Conservation (phyloP, 2,329 filamentous ascomycete genomes). For the Hysterium pulicare region DNA sequence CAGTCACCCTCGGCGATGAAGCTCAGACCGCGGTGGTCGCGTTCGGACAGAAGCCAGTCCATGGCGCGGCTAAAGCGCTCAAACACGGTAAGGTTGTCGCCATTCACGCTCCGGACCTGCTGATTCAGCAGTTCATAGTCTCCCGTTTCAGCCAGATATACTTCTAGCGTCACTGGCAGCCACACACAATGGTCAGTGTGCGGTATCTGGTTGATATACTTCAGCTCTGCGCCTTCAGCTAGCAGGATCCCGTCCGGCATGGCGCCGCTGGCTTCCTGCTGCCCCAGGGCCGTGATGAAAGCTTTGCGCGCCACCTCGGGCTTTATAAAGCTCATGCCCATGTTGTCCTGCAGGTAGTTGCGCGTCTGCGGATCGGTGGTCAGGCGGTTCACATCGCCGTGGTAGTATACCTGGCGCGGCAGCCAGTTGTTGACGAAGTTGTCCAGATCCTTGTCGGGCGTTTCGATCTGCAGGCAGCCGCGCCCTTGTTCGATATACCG, state of each 20-base stretch:
- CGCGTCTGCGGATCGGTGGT: constrained; percentile 59
- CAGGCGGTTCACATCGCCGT: constrained; percentile 57
- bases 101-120: constrained; percentile 41
- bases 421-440: constrained; percentile 61
- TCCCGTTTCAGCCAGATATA: constrained; percentile 54
- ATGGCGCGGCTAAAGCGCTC: constrained; percentile 56
- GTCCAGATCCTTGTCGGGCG: constrained; percentile 54
- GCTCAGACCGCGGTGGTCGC: constrained; percentile 53
- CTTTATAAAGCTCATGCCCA: constrained; percentile 59
- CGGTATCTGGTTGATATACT: constrained; percentile 61
- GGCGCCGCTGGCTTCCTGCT: constrained; percentile 54
- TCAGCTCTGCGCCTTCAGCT: constrained; percentile 53
- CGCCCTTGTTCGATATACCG: constrained; percentile 50
- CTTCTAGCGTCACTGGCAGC: constrained; percentile 54
- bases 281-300: constrained; percentile 49
- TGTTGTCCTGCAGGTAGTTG: constrained; percentile 59
- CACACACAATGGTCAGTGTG: constrained; percentile 60
- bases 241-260: constrained; percentile 59
- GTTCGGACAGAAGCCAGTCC: constrained; percentile 53
- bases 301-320: constrained; percentile 49
- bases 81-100: constrained; percentile 50
- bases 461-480: constrained; percentile 53
- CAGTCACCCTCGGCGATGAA: constrained; percentile 60
- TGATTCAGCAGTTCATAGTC: constrained; percentile 52
- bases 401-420: constrained; percentile 57